These are phyloP conservation scores for Eragrostis curvula DNA, from an alignment of 176 grass and related monocot genomes.

Conservation along the genomic window DNA sequence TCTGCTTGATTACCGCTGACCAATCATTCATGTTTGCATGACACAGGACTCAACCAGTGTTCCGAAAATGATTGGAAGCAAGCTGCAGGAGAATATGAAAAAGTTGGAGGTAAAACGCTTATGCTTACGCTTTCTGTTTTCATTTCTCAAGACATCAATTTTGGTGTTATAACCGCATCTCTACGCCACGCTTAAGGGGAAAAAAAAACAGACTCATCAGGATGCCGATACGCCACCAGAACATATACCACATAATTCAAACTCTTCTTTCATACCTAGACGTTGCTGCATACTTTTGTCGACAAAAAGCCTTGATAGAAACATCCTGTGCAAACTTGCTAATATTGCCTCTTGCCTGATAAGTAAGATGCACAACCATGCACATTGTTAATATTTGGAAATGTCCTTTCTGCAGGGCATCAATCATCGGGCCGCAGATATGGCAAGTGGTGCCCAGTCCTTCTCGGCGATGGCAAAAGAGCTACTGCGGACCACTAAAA, in stretches of 20 bases:
- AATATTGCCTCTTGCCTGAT: background rate
- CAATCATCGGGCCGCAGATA: slow-evolving; percentile 61
- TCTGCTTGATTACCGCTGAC: background rate
- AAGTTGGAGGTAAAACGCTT: slow-evolving; percentile 88
- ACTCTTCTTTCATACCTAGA: background rate
- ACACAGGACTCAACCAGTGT: slow-evolving; percentile 72
- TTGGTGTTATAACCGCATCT: background rate
- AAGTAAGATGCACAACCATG: background rate
- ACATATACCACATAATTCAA: slow-evolving; percentile 5
- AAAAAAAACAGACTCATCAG: background rate
- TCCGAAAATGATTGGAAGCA: slow-evolving; percentile 80
- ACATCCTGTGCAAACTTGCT: background rate
- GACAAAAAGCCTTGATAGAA: background rate
- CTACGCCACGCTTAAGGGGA: background rate
- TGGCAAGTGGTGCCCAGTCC: slow-evolving; percentile 77
- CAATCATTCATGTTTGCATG: slow-evolving; percentile 21
- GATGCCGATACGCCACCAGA: background rate
- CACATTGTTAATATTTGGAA: background rate
- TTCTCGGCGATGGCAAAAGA: slow-evolving; percentile 97
- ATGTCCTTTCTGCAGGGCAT: slow-evolving; percentile 65
- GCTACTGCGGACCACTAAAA: slow-evolving; percentile 54
- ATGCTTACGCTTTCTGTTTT: background rate
- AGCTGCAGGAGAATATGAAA: slow-evolving; percentile 83
- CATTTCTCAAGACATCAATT: background rate
- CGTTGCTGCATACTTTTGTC: slow-evolving; percentile 27